Base-by-base conservation (phyloP, 805 yeast genomes). In the Metschnikowia reukaufii region DNA sequence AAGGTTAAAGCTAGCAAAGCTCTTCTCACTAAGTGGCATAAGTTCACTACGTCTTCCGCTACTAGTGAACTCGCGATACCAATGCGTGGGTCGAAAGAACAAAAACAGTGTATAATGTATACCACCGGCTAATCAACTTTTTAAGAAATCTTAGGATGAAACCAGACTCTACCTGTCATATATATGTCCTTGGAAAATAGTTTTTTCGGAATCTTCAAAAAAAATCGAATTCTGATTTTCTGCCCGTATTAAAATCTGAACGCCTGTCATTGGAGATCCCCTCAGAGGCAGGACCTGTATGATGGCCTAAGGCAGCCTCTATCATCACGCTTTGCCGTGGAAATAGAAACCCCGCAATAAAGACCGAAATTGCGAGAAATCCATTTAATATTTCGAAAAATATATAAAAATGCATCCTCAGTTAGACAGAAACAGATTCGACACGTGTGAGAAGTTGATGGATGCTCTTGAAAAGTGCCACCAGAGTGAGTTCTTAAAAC, bases 401-500 rank as follows among this genome's bases (percentile, higher is more conserved):
- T 15, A 12, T 20, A n/a, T 5, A 9, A 23, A 41, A 12, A 73
- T 73, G 77, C 78, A 73, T 51, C 77, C 78, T 6, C 77, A 72
- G 50, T 61, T 73, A 52, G 77, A 73, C 56, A 67, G 61, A 52
- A 65, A 64, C 50, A 60, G 76, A 47, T 72, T 72, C 50, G 72
- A 66, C 39, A 66, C 86, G 16, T 92, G 99, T 65, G 82, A 79
- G 43, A 87, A 84, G 51, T 76, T 89, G 34, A 89, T 94, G 64
- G 83, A 84, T 51, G 97, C 96, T 0, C 77, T 92, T 5, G 96
- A 92, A 58, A 84, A 88, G 62, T 92, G 99, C 63, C 97, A 91
- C 59, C 76, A 81, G 48, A 76, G 76, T 45, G 85, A 83, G 45
- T 85, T 83, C 55, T 56, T 86, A 49, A 76, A 79, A 54, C 81